Conservation (phyloP, 2,329 filamentous ascomycete genomes). For the Trichocomaceae sp. region DNA sequence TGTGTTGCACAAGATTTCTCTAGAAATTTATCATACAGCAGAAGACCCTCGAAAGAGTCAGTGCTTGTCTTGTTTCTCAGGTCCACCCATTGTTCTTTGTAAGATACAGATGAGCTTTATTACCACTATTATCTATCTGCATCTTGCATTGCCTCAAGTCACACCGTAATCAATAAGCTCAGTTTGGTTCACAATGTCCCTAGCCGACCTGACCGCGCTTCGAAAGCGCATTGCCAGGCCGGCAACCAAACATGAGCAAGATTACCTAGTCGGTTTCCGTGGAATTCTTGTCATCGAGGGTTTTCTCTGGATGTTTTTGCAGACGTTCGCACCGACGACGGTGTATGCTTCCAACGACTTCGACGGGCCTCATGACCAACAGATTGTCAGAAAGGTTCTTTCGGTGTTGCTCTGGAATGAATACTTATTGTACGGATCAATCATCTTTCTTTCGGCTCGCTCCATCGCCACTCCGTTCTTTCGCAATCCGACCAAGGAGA, state of each 20-base stretch:
- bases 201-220: not conserved
- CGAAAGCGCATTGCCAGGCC: constrained; percentile 8
- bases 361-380: constrained; percentile 34
- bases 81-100: not conserved
- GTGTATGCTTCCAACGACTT: constrained; percentile 31
- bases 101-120: not conserved
- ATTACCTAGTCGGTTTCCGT: constrained; percentile 12
- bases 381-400: constrained; percentile 39
- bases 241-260: constrained; percentile 34
- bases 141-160: not conserved
- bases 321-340: constrained; percentile 39
- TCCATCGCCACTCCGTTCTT: constrained; percentile 40
- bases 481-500: constrained; percentile 25
- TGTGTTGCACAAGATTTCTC: not conserved
- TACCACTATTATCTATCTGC: not conserved
- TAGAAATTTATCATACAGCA: not conserved
- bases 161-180: not conserved
- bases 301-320: constrained; percentile 43
- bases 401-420: constrained; percentile 43
- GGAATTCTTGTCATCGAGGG: constrained; percentile 36
- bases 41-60: not conserved
- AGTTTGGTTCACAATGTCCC: constrained; percentile 1
- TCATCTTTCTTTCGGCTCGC: constrained; percentile 43
- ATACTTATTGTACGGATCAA: constrained; percentile 40
- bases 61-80: not conserved